These are phyloP conservation scores for Cutaneotrichosporon cavernicola DNA, from an alignment of 1,284 basidiomycete species.

Conservation along the genomic window DNA sequence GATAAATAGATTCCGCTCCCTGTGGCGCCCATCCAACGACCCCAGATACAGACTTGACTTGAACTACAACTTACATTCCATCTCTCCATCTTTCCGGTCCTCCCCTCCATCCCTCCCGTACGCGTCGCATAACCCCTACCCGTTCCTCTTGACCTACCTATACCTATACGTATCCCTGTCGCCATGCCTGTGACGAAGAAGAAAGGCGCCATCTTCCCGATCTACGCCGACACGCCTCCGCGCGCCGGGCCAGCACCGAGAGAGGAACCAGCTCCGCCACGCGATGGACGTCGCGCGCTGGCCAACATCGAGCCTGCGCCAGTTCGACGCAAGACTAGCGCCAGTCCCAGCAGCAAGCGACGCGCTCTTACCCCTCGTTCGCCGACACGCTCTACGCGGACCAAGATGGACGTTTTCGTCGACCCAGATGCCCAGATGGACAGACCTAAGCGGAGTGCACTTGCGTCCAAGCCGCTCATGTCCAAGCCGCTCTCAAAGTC, in stretches of 20 bases:
- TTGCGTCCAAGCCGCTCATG: background rate
- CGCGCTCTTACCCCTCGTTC: background rate
- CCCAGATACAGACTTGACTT: background rate
- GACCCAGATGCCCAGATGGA: background rate
- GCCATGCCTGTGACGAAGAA: conserved; percentile 52
- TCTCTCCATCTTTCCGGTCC: background rate
- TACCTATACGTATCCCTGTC: background rate
- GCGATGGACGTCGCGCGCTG: conserved; percentile 2
- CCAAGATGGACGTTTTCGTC: background rate
- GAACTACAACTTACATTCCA: background rate
- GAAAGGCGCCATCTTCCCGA: conserved; percentile 52
- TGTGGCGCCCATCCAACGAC: conserved; percentile 1
- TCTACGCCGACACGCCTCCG: conserved; percentile 50
- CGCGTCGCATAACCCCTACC: background rate
- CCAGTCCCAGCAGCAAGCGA: background rate
- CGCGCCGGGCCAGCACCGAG: conserved; percentile 5
- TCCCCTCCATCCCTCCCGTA: background rate
- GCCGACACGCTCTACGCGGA: background rate
- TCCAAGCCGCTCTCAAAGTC: background rate
- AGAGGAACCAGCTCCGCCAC: conserved; percentile 18
- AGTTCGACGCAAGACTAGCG: background rate
- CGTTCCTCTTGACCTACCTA: background rate
- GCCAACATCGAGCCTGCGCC: conserved; percentile 1
- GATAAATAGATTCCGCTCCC: background rate
- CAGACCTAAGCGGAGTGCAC: background rate